A percentile compares a stretch with the other conserved stretches of the same genome.
Evolutionary conservation across 2,329 filamentous ascomycete genomes (phyloP).

Genomic region (Cercospora sojina): DNA sequence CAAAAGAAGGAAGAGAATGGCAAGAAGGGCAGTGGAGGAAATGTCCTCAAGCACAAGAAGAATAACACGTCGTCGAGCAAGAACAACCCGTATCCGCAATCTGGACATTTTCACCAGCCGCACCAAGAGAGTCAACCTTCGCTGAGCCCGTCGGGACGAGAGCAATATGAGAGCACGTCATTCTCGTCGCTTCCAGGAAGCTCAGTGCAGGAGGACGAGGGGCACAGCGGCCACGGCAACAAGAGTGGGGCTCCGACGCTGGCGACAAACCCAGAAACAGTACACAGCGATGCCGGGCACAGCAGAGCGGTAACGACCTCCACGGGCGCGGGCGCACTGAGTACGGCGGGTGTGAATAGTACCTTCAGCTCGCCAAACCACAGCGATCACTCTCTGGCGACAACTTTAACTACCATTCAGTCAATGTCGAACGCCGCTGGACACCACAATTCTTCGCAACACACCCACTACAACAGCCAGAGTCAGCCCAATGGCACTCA

Average conservation of each 20-base stretch:
- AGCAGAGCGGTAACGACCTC: slow-evolving; percentile 79
- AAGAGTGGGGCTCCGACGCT: slow-evolving; percentile 76
- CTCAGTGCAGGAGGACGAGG: slow-evolving; percentile 55
- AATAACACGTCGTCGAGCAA: slow-evolving; percentile 46
- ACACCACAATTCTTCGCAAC: slow-evolving; percentile 35
- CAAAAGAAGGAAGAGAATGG: slow-evolving; percentile 44
- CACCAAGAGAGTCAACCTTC: slow-evolving; percentile 44
- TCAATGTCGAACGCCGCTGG: slow-evolving; percentile 56
- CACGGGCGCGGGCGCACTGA: slow-evolving; percentile 65
- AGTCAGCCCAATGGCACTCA: slow-evolving; percentile 43
- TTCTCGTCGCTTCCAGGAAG: slow-evolving; percentile 51
- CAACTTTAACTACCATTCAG: slow-evolving; percentile 82
- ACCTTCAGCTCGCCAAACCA: slow-evolving; percentile 82
- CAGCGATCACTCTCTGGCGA: slow-evolving; percentile 76
- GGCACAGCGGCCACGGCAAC: slow-evolving; percentile 60
- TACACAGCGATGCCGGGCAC: slow-evolving; percentile 70
- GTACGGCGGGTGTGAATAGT: slow-evolving; percentile 62
- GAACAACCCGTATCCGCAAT: slow-evolving; percentile 92
- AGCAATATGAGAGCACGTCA: slow-evolving; percentile 46
- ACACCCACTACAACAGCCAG: slow-evolving; percentile 39
- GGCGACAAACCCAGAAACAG: slow-evolving; percentile 77
- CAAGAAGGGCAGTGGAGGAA: slow-evolving; percentile 22
- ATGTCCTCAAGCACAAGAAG: slow-evolving; percentile 28
- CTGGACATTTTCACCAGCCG: slow-evolving; percentile 61
- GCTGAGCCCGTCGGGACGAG: slow-evolving; percentile 20